These are phyloP conservation scores for Ophiostoma himal-ulmi DNA, from an alignment of 2,329 filamentous ascomycete species.

Conservation along the genomic window DNA sequence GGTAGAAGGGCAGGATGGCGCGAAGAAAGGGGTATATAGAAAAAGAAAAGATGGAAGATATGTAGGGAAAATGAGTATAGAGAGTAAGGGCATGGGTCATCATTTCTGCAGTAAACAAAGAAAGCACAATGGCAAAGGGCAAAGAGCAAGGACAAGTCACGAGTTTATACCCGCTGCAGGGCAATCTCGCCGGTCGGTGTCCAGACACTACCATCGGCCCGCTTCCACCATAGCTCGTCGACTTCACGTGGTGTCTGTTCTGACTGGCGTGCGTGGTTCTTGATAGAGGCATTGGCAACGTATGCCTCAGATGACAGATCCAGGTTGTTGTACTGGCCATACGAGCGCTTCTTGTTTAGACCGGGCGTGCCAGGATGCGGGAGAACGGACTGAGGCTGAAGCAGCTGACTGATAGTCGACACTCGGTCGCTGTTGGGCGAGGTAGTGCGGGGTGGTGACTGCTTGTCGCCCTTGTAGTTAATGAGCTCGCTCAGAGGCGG, in stretches of 20 bases:
- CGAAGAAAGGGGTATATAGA: constrained; percentile 5
- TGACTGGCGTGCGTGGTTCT: constrained; percentile 26
- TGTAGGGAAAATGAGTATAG: background rate
- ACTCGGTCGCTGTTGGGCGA: constrained; percentile 23
- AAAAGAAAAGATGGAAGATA: background rate
- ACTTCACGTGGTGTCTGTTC: constrained; percentile 18
- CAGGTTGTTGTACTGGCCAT: constrained; percentile 25
- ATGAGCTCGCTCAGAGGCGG: constrained; percentile 27
- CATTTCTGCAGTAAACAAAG: constrained; percentile 1
- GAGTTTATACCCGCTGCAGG: background rate
- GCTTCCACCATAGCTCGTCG: constrained; percentile 27
- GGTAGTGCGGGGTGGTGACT: background rate
- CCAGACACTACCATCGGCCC: constrained; percentile 26
- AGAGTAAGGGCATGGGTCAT: background rate
- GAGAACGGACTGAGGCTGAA: constrained; percentile 21
- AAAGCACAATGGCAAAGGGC: background rate
- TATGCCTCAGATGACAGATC: constrained; percentile 19
- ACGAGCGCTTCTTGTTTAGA: constrained; percentile 25
- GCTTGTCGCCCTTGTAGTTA: constrained; percentile 21
- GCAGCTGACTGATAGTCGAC: constrained; percentile 25
- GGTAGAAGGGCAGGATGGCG: background rate
- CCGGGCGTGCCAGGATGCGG: constrained; percentile 3
- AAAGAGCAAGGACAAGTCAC: background rate
- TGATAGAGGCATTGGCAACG: constrained; percentile 16
- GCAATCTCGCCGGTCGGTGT: constrained; percentile 23